These are phyloP conservation scores for Clausena lansium DNA, from an alignment of 345 rosid species.

Conservation along the genomic window DNA sequence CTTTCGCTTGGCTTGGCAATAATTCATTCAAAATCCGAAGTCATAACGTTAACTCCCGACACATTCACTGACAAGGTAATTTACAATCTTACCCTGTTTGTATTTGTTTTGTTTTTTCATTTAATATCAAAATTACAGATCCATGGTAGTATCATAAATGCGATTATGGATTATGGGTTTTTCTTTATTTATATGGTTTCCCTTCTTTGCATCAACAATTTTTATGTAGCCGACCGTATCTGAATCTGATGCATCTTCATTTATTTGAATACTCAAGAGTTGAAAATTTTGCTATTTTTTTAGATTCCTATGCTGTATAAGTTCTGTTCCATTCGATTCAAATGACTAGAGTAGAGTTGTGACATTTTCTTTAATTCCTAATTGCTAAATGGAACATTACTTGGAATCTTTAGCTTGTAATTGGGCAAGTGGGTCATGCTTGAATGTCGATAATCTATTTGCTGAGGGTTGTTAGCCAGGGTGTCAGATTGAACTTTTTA, in stretches of 20 bases:
- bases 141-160: neutral
- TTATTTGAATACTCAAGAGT: neutral
- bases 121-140: neutral
- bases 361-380: neutral
- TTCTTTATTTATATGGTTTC: neutral
- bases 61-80: slow-evolving; percentile 94
- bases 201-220: neutral
- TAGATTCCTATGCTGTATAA: neutral
- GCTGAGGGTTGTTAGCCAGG: neutral
- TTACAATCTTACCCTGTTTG: neutral
- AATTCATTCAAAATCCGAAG: slow-evolving; percentile 51
- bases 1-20: slow-evolving; percentile 28
- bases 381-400: neutral
- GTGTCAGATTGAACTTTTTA: neutral
- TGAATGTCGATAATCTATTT: neutral
- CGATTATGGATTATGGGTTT: neutral
- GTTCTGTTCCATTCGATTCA: neutral
- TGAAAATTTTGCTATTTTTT: neutral
- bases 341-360: neutral
- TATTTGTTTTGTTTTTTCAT: slow-evolving; percentile 4
- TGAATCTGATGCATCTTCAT: neutral
- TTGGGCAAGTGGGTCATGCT: too few relatives aligned
- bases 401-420: neutral
- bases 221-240: neutral
- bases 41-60: slow-evolving; percentile 78